Conservation (phyloP, 2,329 filamentous ascomycete species). For the Colletotrichum sp. region DNA sequence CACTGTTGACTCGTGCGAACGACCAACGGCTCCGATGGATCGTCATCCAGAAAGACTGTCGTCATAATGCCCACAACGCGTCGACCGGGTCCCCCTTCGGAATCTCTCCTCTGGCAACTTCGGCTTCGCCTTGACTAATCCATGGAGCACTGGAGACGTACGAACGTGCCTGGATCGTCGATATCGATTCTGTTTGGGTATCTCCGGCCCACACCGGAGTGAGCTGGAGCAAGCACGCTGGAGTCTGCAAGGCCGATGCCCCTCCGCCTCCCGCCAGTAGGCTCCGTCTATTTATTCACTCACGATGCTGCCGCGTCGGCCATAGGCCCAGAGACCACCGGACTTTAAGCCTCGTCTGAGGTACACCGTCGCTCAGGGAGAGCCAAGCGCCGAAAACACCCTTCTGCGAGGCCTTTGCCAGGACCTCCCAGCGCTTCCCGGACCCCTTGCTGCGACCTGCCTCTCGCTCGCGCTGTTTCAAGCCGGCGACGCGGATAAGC, state of each 20-base stretch:
- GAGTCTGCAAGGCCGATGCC: neutral
- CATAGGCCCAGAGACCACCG: neutral
- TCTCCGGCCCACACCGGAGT: slow-evolving; percentile 7
- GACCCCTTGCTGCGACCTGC: neutral
- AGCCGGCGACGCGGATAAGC: slow-evolving; percentile 19
- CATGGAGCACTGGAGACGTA: slow-evolving; percentile 12
- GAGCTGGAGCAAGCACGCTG: neutral
- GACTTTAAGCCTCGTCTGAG: slow-evolving; percentile 13
- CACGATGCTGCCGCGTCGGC: slow-evolving; percentile 12
- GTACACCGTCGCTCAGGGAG: neutral
- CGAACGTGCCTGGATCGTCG: neutral
- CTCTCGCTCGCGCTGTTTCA: slow-evolving; percentile 17
- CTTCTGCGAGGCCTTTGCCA: neutral
- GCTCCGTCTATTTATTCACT: slow-evolving; percentile 15
- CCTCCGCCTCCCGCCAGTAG: slow-evolving; percentile 13
- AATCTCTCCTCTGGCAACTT: slow-evolving; percentile 3
- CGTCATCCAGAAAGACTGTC: slow-evolving; percentile 9
- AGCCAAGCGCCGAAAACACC: slow-evolving; percentile 18
- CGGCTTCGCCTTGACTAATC: slow-evolving; percentile 19
- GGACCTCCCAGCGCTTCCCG: neutral
- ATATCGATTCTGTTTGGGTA: neutral
- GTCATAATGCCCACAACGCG: slow-evolving; percentile 22
- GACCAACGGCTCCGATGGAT: slow-evolving; percentile 2
- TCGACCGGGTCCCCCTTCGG: slow-evolving; percentile 1
- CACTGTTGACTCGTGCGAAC: slow-evolving; percentile 14